Evolutionary conservation across 2,329 filamentous ascomycete genomes (phyloP).

Genomic region (Hymenoscyphus infarciens): DNA sequence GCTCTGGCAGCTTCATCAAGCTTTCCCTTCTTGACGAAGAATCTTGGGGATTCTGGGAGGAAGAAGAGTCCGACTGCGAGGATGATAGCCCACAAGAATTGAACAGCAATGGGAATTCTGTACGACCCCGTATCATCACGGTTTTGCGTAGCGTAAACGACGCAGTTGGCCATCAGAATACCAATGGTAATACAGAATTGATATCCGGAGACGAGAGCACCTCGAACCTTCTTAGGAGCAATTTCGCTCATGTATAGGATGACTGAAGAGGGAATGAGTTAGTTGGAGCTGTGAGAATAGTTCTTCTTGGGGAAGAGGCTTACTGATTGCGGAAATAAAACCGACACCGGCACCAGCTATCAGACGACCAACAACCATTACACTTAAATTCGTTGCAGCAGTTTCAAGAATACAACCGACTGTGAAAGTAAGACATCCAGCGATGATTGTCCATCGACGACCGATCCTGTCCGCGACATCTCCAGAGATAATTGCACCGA

Average conservation of each 20-base stretch:
- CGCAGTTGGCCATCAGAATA: constrained; percentile 67
- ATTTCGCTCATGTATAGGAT: constrained; percentile 19
- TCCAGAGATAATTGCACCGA: constrained; percentile 47
- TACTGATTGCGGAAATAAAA: constrained; percentile 74
- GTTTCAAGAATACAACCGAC: constrained; percentile 67
- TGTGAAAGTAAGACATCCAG: constrained; percentile 67
- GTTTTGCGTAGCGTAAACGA: constrained; percentile 67
- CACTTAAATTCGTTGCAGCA: constrained; percentile 36
- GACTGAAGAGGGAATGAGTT: background rate
- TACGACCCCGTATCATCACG: constrained; percentile 62
- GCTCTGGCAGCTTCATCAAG: constrained; percentile 59
- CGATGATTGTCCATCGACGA: constrained; percentile 43
- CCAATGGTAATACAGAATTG: constrained; percentile 81
- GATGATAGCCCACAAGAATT: constrained; percentile 76
- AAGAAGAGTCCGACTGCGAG: constrained; percentile 67
- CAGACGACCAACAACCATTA: constrained; percentile 69
- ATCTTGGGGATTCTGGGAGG: constrained; percentile 81
- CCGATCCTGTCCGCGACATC: constrained; percentile 23
- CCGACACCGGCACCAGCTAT: constrained; percentile 73
- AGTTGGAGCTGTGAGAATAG: too few species aligned
- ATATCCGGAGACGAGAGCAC: constrained; percentile 72
- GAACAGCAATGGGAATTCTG: constrained; percentile 75
- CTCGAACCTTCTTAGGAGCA: constrained; percentile 66
- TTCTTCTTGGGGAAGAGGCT: background rate
- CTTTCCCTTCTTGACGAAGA: constrained; percentile 73